Conservation (phyloP, 2,329 filamentous ascomycete species). For the Nothophaeocryptopus gaeumannii region DNA sequence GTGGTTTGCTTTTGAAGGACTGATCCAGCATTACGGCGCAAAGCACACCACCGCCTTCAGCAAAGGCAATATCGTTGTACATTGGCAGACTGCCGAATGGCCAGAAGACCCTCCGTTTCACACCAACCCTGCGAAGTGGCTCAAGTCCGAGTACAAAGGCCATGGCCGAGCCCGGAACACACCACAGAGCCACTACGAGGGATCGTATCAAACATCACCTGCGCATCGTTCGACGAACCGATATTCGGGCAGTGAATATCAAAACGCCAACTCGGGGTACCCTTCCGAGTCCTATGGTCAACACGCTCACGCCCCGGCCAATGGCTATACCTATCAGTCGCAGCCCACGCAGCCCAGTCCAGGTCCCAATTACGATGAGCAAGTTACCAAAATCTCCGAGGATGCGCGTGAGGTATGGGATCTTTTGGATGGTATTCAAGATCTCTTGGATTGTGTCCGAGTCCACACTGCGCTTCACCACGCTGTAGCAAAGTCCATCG, state of each 20-base stretch:
- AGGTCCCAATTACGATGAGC: conserved; percentile 15
- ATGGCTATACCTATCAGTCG: background rate
- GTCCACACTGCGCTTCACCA: conserved; percentile 64
- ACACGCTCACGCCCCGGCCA: background rate
- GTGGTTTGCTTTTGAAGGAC: conserved; percentile 71
- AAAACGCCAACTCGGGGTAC: conserved; percentile 4
- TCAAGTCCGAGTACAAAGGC: conserved; percentile 17
- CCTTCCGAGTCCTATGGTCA: conserved; percentile 1
- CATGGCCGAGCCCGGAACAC: conserved; percentile 18
- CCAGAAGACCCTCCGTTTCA: conserved; percentile 71
- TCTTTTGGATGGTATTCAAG: conserved; percentile 56
- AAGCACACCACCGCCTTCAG: conserved; percentile 74
- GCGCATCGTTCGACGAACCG: conserved; percentile 4
- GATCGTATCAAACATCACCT: conserved; percentile 8
- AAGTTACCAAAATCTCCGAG: conserved; percentile 43
- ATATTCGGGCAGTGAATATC: conserved; percentile 13
- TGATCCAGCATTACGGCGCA: conserved; percentile 78
- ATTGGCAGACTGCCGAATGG: conserved; percentile 77
- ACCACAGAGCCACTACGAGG: conserved; percentile 15
- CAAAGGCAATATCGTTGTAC: conserved; percentile 67
- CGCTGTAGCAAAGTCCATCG: conserved; percentile 56
- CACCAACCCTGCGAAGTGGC: conserved; percentile 46
- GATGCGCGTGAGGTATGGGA: conserved; percentile 64
- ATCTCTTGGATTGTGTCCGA: conserved; percentile 61
- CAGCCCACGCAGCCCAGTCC: background rate